phyloP scores from a whole-genome alignment of 345 rosid species.

The Hevea brasiliensis region DNA sequence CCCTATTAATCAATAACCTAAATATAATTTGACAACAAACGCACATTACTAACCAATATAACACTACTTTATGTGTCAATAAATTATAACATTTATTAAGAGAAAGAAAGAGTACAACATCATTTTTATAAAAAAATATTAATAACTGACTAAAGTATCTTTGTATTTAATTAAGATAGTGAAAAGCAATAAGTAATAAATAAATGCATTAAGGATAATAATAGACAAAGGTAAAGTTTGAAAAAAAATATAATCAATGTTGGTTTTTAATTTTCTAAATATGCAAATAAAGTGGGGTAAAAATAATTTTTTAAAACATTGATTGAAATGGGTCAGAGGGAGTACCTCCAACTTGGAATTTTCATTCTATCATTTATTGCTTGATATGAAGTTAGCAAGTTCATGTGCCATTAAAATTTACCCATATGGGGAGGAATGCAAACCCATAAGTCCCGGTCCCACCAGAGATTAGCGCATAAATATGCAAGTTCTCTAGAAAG shows the following conservation, averaged over 20 bases:
- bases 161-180: too few species aligned
- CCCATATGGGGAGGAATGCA: background rate
- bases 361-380: background rate
- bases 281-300: too few species aligned
- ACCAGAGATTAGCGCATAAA: background rate
- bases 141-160: too few species aligned
- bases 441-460: background rate
- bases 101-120: background rate
- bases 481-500: background rate
- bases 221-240: too few species aligned
- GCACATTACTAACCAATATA: background rate
- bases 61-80: background rate
- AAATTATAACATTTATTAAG: background rate
- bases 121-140: too few species aligned
- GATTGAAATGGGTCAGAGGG: too few species aligned
- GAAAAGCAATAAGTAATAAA: too few species aligned
- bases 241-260: too few species aligned
- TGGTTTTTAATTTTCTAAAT: too few species aligned
- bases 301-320: too few species aligned
- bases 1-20: too few species aligned
- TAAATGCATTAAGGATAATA: too few species aligned
- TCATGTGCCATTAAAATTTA: background rate
- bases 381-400: background rate
- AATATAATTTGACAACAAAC: background rate
- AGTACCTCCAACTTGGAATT: background rate